Percentiles rank a stretch among this genome's conserved stretches.
Evolutionary conservation across 2,329 filamentous ascomycete genomes (phyloP).

Genomic region (Penicillium concentricum): DNA sequence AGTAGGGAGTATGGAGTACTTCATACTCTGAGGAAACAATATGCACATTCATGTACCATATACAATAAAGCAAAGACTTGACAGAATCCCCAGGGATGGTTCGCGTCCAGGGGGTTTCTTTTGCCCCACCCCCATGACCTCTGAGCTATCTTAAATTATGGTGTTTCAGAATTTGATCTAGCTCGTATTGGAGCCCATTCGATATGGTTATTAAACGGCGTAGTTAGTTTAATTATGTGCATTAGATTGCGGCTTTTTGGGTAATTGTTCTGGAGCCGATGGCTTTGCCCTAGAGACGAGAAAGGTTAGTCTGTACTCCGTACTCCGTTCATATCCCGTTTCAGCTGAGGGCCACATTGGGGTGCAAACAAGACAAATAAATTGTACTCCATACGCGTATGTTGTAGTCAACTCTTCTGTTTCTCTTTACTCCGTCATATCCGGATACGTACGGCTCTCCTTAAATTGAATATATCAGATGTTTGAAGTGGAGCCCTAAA

Average conservation of each 20-base stretch:
- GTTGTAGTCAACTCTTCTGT: too few relatives aligned
- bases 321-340: neutral
- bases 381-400: neutral
- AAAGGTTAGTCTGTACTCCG: neutral
- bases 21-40: neutral
- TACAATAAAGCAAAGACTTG: neutral
- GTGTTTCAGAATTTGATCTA: slow-evolving; percentile 1
- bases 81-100: neutral
- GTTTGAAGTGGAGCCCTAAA: slow-evolving; percentile 12
- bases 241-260: neutral
- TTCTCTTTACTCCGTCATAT: too few relatives aligned
- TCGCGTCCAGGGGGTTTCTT: neutral
- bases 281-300: neutral
- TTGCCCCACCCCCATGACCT: neutral
- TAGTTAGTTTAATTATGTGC: neutral
- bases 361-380: neutral
- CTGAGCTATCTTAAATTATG: neutral
- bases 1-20: neutral
- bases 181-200: neutral
- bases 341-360: neutral
- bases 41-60: too few relatives aligned
- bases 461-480: too few relatives aligned
- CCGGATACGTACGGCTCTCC: too few relatives aligned
- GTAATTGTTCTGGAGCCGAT: neutral
- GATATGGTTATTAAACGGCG: slow-evolving; percentile 3